phyloP scores from a whole-genome alignment of 2,329 filamentous ascomycete species.

The Penicillium sp. region DNA sequence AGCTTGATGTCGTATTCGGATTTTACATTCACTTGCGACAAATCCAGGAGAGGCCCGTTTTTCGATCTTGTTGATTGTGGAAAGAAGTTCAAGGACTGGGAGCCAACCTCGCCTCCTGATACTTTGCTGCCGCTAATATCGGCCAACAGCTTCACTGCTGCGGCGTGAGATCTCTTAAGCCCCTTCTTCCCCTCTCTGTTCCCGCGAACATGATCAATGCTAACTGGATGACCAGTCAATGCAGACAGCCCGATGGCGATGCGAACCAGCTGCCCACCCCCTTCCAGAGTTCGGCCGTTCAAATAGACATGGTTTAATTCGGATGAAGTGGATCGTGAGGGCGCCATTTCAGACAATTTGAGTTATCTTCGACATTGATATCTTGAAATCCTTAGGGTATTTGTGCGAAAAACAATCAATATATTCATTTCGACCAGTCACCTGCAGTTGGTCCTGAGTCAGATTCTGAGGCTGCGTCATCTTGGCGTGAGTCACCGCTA shows the following conservation, averaged over 20 bases:
- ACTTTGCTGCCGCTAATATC: slow-evolving; percentile 49
- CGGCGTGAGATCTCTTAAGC: slow-evolving; percentile 58
- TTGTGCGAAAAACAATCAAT: neutral
- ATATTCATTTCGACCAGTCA: neutral
- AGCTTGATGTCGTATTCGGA: slow-evolving; percentile 45
- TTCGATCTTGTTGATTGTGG: slow-evolving; percentile 18
- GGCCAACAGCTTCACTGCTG: slow-evolving; percentile 55
- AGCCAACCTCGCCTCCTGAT: slow-evolving; percentile 38
- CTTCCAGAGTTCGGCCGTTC: slow-evolving; percentile 60
- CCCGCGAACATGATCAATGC: slow-evolving; percentile 55
- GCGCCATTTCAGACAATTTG: slow-evolving; percentile 1
- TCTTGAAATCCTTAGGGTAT: neutral
- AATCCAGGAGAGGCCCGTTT: slow-evolving; percentile 13
- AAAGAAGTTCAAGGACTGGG: slow-evolving; percentile 36
- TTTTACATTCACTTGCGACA: slow-evolving; percentile 18
- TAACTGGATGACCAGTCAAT: slow-evolving; percentile 52
- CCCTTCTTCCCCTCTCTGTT: slow-evolving; percentile 53
- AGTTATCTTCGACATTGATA: neutral
- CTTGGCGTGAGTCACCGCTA: slow-evolving; percentile 5
- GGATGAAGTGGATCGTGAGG: neutral
- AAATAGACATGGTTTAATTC: slow-evolving; percentile 37
- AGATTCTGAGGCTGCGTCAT: neutral
- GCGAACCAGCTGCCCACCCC: slow-evolving; percentile 62
- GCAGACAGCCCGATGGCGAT: slow-evolving; percentile 57
- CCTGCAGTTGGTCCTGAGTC: neutral